These are phyloP conservation scores for Neckera pumila DNA, from an alignment of 225 moss, liverwort and hornwort genomes.

Conservation along the genomic window DNA sequence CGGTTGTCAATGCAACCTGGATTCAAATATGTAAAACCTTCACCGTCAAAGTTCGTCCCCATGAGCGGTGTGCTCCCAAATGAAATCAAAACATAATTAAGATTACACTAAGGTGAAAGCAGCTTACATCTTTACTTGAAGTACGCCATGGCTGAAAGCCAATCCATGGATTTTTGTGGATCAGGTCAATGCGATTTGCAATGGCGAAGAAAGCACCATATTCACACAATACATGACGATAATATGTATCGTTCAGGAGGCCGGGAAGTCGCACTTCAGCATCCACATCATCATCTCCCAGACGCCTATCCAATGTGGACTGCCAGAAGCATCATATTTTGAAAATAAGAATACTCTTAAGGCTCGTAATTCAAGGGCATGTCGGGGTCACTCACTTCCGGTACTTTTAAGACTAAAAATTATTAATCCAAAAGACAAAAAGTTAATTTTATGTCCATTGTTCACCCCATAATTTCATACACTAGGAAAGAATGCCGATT, in stretches of 20 bases:
- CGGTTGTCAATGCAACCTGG: conserved; percentile 58
- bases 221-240: conserved; percentile 71
- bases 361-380: not conserved
- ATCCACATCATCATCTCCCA: conserved; percentile 76
- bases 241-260: conserved; percentile 70
- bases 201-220: conserved; percentile 72
- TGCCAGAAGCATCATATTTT: conserved; percentile 14
- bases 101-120: not conserved
- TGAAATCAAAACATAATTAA: not conserved
- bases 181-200: conserved; percentile 71
- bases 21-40: not conserved
- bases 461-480: not conserved
- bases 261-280: conserved; percentile 64
- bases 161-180: conserved; percentile 87
- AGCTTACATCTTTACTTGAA: conserved; percentile 52
- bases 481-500: not conserved
- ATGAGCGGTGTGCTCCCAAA: not conserved
- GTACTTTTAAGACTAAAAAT: not conserved
- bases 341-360: not conserved
- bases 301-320: conserved; percentile 63
- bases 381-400: not conserved
- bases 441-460: not conserved
- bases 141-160: conserved; percentile 96
- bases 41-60: not conserved
- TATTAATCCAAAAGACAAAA: not conserved